These are phyloP conservation scores for Capsicum baccatum DNA, from an alignment of 257 asterid genomes.

Conservation along the genomic window DNA sequence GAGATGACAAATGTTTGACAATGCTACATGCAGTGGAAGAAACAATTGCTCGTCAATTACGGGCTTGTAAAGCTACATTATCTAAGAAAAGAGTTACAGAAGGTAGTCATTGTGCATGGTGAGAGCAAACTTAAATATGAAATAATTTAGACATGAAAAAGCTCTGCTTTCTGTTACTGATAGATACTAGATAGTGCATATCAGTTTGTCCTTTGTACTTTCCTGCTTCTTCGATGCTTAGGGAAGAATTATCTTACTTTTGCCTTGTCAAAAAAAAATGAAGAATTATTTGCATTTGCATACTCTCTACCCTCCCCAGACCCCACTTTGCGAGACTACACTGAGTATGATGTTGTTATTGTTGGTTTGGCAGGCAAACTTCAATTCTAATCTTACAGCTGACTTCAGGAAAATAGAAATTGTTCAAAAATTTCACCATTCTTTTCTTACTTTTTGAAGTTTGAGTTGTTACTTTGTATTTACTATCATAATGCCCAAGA, in stretches of 20 bases:
- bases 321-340: too few relatives aligned
- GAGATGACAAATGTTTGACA: constrained; percentile 95
- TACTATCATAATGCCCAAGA: constrained; percentile 6
- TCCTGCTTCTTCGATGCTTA: not conserved
- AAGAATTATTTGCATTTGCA: not conserved
- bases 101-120: constrained; percentile 55
- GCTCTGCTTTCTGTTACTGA: constrained; percentile 30
- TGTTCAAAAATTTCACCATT: not conserved
- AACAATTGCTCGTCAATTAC: constrained; percentile 86
- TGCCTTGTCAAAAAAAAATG: not conserved
- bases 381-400: not conserved
- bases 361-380: not conserved
- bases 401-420: constrained; percentile 16
- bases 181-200: constrained; percentile 1
- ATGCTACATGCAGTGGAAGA: constrained; percentile 91
- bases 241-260: not conserved
- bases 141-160: not conserved
- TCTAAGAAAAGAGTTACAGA: constrained; percentile 66
- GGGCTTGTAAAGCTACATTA: constrained; percentile 83
- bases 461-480: constrained; percentile 16
- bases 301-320: too few relatives aligned
- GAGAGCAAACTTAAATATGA: constrained; percentile 32
- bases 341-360: too few relatives aligned
- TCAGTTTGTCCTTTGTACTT: not conserved
- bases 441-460: not conserved